Evolutionary conservation across 371 early-diverging fungal genomes (phyloP), one percentile per base, ranked within the genome.

Genomic region (Mortierella polycephala): DNA sequence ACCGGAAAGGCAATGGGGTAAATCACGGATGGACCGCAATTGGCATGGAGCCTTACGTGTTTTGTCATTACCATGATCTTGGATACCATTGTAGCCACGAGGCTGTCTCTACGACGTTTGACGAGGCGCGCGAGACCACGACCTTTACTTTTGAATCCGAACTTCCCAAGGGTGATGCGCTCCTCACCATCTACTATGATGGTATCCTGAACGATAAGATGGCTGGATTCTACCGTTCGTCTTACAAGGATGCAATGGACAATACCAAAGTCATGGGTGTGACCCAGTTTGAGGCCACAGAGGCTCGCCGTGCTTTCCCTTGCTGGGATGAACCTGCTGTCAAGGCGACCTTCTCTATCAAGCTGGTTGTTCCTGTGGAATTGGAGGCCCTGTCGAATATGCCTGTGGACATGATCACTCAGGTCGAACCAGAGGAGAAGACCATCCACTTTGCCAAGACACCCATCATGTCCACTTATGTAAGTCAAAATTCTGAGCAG

Each of bases 261-360:
- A 75, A 88, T 50, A 86, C 86, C 66, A 88, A 86, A 82, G 83
- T 85, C 74, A 85, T 96, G 85, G 93, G 90, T n/a, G 91, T 89
- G 21, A 98, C 97, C 7, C 97, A 98, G 75, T 98, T 97, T 84
- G 96, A 97, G 83, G 88, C 98, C 6, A 94, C 96, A 11, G 92
- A 92, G 76, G 94, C 95, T 20, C 89, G 98, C 59, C 85, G 91
- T 44, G 94, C 92, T 16, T 94, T 98, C 82, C 98, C 99, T 13
- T 97, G 94, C 83, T 98, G 95, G 92, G 92, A 96, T 81, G 94
- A 96, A 84, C 96, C 96, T 18, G 87, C 92, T 14, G 80, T 89
- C 71, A 95, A 97, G 83, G 97, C 99, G 18, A 93, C 93, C 10
- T 98, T 97, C 82, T 89, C 91, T 44, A 87, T 96, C 61, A 90